phyloP scores from a whole-genome alignment of 768 basidiomycete genomes.

The Kwoniella heveanensis region DNA sequence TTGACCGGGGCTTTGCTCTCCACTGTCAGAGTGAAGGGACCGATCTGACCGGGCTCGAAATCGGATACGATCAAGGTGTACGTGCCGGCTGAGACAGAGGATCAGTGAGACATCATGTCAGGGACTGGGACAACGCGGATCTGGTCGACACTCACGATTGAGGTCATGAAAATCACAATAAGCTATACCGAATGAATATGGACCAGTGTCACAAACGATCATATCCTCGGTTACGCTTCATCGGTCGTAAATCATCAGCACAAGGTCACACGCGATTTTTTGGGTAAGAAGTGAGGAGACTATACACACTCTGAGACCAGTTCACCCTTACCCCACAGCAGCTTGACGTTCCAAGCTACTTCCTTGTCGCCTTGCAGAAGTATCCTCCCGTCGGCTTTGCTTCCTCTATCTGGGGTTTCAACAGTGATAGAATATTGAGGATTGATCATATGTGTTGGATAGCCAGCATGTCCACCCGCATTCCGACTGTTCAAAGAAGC shows the following conservation, averaged over 20 bases:
- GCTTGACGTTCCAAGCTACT: constrained; percentile 70
- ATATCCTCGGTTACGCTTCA: constrained; percentile 65
- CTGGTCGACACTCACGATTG: constrained; percentile 63
- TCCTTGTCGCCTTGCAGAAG: constrained; percentile 66
- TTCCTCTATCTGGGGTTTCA: constrained; percentile 50
- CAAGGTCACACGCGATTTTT: neutral
- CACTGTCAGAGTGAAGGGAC: constrained; percentile 67
- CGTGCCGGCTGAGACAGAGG: constrained; percentile 63
- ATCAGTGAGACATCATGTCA: neutral
- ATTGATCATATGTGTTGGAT: constrained; percentile 82
- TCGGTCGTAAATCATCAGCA: neutral
- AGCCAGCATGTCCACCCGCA: constrained; percentile 79
- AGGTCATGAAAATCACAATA: constrained; percentile 61
- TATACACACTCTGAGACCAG: constrained; percentile 71
- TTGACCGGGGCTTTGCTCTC: constrained; percentile 67
- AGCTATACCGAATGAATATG: constrained; percentile 78
- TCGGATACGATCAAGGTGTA: constrained; percentile 84
- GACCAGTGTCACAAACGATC: constrained; percentile 70
- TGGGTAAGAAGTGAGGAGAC: neutral
- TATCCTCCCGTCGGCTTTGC: constrained; percentile 57
- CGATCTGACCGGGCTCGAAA: constrained; percentile 73
- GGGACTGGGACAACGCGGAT: no score
- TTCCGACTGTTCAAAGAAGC: constrained; percentile 69
- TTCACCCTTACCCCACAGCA: constrained; percentile 74
- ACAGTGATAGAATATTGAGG: constrained; percentile 80